Evolutionary conservation across 805 yeast species (phyloP).

Genomic region (Yamadazyma phyllophila): DNA sequence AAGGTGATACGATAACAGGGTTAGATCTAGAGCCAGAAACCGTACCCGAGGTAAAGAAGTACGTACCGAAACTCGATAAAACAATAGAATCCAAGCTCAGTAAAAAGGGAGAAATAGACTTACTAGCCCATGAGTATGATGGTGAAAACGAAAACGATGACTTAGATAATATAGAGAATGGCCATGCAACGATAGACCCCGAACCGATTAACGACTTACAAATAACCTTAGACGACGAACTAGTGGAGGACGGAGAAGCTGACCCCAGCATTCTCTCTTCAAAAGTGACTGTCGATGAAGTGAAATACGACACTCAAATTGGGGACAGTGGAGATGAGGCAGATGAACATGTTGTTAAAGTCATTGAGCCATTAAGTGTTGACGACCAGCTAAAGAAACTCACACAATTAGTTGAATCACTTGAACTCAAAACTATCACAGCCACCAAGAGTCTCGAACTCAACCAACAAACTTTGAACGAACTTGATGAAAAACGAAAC

Average conservation of each 20-base stretch:
- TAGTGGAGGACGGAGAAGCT: conserved; percentile 4
- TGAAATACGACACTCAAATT: conserved; percentile 14
- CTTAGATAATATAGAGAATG: conserved; percentile 3
- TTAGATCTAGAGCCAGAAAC: conserved; percentile 5
- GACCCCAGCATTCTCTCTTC: neutral
- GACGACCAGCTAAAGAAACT: conserved; percentile 9
- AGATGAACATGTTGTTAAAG: neutral
- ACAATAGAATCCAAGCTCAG: conserved; percentile 2
- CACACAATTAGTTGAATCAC: neutral
- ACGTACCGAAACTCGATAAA: conserved; percentile 13
- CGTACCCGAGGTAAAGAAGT: conserved; percentile 6
- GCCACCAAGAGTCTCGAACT: neutral
- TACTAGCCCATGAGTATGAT: conserved; percentile 13
- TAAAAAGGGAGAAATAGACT: conserved; percentile 4
- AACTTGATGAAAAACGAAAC: neutral
- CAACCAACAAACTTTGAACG: neutral
- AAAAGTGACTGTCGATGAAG: conserved; percentile 5
- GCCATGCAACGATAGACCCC: conserved; percentile 11
- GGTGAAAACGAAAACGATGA: conserved; percentile 12
- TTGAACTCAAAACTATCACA: conserved; percentile 4
- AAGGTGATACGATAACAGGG: conserved; percentile 9
- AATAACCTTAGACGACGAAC: conserved; percentile 5
- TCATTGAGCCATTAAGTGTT: conserved; percentile 9
- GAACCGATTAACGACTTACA: conserved; percentile 9
- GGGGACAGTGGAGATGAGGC: conserved; percentile 11